Base-by-base conservation (phyloP, 176 grass and related monocot genomes). In the Phoenix dactylifera region DNA sequence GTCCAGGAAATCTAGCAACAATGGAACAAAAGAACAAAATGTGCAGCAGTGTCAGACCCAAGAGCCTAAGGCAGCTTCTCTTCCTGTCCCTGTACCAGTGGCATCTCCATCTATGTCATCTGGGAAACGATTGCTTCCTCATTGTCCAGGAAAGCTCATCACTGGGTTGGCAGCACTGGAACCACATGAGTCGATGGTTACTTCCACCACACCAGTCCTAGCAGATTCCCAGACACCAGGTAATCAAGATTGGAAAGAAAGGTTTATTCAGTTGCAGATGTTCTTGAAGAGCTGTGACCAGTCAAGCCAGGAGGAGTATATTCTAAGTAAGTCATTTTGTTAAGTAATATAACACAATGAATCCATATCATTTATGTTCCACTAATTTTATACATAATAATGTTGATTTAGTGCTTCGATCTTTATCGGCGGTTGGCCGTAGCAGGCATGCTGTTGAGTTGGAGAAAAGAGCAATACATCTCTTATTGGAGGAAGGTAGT, bases 401-500 rank as follows among this genome's bases (percentile, higher is more conserved):
- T 44, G 35, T 1, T 44, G 35, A 65, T 76, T 52, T 52, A 95
- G 85, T 78, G 76, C 76, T 95, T 60, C 85, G 85, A 68, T 86
- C 85, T 14, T 78, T 95, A 64, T 83, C 85, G 1, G 82, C 90
- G 54, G 58, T 72, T 48, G 90, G 79, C 67, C 69, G 90, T 75
- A 95, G 79, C 65, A 89, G 60, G 79, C 89, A 83, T 80, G 89
- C 89, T 2, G 68, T 80, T 71, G 89, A 83, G 50, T 69, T 95
- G 69, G 89, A 95, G 75, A 89, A 95, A 86, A 86, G 86, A 65
- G 86, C 86, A 52, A 95, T 95, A 77, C 67, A 84, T 32, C 82
- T 95, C 63, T 74, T 95, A 59, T 75, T 89, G 77, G 86, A 95
- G 65, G 90, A 95, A 95, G 90, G 90, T 95, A 63, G 77, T 68